A percentile compares a stretch with the other conserved stretches of the same genome.
Evolutionary conservation across 352 stramenopile species (phyloP).

Genomic region (Globisporangium spiculum): DNA sequence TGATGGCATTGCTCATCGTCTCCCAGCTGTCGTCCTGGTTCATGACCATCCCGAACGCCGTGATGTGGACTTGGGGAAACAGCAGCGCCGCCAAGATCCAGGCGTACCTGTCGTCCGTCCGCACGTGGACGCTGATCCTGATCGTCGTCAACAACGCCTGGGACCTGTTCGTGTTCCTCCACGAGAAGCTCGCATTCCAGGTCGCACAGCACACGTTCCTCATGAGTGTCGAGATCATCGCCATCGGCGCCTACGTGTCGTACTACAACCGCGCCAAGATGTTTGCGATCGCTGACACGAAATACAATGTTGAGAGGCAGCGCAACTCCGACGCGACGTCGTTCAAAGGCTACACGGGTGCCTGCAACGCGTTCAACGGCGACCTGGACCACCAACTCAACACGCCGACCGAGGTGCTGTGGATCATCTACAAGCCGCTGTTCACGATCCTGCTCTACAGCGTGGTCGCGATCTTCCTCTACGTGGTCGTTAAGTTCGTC

Average conservation of each 20-base stretch:
- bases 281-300: constrained; percentile 5
- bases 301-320: constrained; percentile 17
- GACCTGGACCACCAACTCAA: constrained; percentile 16
- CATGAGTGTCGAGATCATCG: constrained; percentile 28
- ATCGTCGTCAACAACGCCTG: constrained; percentile 33
- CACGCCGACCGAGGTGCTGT: not conserved
- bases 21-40: constrained; percentile 27
- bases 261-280: constrained; percentile 15
- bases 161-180: constrained; percentile 24
- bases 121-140: constrained; percentile 34
- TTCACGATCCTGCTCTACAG: constrained; percentile 14
- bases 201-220: constrained; percentile 32
- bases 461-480: constrained; percentile 16
- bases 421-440: constrained; percentile 24
- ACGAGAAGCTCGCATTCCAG: constrained; percentile 29
- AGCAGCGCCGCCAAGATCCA: constrained; percentile 20
- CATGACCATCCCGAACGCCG: constrained; percentile 31
- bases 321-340: constrained; percentile 14
- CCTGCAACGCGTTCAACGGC: constrained; percentile 24
- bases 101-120: constrained; percentile 32
- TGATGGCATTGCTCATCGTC: not conserved
- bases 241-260: constrained; percentile 11
- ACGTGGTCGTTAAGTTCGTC: constrained; percentile 17
- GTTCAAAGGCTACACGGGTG: constrained; percentile 18
- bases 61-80: constrained; percentile 23